Evolutionary conservation across 2,329 filamentous ascomycete genomes (phyloP).

Genomic region (Podosphaera fusca): DNA sequence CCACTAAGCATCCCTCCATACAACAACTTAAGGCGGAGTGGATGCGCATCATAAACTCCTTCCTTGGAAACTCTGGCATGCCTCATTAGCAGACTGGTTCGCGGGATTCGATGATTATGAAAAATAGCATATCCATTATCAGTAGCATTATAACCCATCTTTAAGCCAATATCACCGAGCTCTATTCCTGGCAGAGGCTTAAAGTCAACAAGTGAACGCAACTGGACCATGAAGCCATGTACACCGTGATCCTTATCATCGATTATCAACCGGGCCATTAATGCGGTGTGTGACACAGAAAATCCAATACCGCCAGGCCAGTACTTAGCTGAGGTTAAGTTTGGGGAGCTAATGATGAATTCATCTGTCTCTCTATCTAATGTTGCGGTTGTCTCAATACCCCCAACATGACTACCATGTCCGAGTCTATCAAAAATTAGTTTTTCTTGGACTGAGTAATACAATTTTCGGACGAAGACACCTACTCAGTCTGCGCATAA

Average conservation of each 20-base stretch:
- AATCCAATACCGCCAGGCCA: constrained; percentile 15
- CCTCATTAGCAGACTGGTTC: constrained; percentile 15
- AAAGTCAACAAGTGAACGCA: constrained; percentile 13
- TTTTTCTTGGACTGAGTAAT: background rate
- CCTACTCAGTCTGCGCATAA: constrained; percentile 14
- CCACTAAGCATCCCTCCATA: constrained; percentile 17
- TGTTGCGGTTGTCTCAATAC: constrained; percentile 16
- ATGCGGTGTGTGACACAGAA: constrained; percentile 13
- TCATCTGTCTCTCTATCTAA: constrained; percentile 13
- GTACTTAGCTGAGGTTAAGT: constrained; percentile 13
- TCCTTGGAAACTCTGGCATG: constrained; percentile 14
- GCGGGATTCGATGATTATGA: constrained; percentile 16
- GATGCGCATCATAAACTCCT: constrained; percentile 13
- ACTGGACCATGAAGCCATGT: constrained; percentile 14
- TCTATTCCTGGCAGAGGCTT: constrained; percentile 12
- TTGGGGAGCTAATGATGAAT: constrained; percentile 15
- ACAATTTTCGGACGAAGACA: background rate
- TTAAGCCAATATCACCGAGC: constrained; percentile 14
- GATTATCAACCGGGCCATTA: constrained; percentile 15
- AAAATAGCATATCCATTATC: constrained; percentile 18
- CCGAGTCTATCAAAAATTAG: constrained; percentile 6
- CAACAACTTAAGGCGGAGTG: constrained; percentile 15
- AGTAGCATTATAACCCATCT: constrained; percentile 11
- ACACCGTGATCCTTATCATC: constrained; percentile 12
- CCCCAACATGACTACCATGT: constrained; percentile 15